These are phyloP conservation scores for Adansonia grandidieri DNA, from an alignment of 441 rosid species.

Conservation along the genomic window DNA sequence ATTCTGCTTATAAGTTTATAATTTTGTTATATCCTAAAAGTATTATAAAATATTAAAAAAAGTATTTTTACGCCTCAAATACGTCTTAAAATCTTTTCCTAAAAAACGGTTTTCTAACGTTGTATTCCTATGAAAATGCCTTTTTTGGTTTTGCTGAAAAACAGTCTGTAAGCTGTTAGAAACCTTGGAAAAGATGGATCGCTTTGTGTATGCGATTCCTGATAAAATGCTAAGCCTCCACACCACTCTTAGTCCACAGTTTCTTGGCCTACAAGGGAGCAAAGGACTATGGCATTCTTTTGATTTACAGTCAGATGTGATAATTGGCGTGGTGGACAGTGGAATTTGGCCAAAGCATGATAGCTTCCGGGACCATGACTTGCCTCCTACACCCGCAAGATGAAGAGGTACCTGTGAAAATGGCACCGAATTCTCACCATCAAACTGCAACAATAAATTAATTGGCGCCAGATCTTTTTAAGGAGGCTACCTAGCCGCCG, in stretches of 20 bases:
- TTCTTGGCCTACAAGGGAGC: slow-evolving; percentile 55
- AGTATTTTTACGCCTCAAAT: not conserved
- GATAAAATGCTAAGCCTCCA: slow-evolving; percentile 67
- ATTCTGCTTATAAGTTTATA: too few relatives aligned
- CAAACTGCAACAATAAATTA: slow-evolving; percentile 58
- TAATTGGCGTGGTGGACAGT: slow-evolving; percentile 58
- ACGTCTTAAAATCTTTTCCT: too few relatives aligned
- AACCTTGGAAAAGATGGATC: slow-evolving; percentile 48
- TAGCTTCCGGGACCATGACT: slow-evolving; percentile 52
- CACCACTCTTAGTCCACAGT: slow-evolving; percentile 55
- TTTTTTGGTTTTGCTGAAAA: slow-evolving; percentile 69
- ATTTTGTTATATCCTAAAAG: too few relatives aligned
- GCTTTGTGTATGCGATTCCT: slow-evolving; percentile 65
- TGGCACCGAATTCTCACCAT: slow-evolving; percentile 54
- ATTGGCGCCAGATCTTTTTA: slow-evolving; percentile 59
- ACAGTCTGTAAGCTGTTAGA: slow-evolving; percentile 60
- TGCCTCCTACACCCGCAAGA: slow-evolving; percentile 50
- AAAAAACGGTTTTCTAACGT: slow-evolving; percentile 7
- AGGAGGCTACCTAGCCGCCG: slow-evolving; percentile 48
- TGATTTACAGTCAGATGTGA: slow-evolving; percentile 49
- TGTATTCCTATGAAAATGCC: slow-evolving; percentile 53
- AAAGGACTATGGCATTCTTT: slow-evolving; percentile 47
- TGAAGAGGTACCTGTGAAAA: slow-evolving; percentile 63
- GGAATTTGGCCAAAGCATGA: slow-evolving; percentile 74
- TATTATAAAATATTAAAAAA: too few relatives aligned